Evolutionary conservation across 192 early-diverging fungal genomes (phyloP).

Genomic region (Gaertneriomyces semiglobifer): DNA sequence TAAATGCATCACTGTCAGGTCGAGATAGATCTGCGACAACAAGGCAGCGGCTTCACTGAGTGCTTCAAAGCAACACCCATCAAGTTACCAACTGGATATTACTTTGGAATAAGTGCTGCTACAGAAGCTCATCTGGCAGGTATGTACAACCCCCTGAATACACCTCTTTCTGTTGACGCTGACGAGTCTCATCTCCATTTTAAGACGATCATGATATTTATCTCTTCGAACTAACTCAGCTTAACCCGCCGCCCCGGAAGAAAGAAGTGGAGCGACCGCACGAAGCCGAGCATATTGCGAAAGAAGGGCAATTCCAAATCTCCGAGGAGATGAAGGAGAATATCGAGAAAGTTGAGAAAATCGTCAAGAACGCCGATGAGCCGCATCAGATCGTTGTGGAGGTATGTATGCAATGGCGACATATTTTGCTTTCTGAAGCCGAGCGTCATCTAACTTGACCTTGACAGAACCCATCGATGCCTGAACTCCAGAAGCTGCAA

Average conservation of each 20-base stretch:
- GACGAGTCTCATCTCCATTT: neutral
- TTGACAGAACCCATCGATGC: too few relatives aligned
- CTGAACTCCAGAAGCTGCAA: constrained; percentile 31
- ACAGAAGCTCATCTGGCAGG: constrained; percentile 30
- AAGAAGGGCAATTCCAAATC: constrained; percentile 36
- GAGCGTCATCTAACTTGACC: too few relatives aligned
- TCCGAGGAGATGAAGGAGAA: constrained; percentile 21
- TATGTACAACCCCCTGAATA: neutral
- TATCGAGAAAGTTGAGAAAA: constrained; percentile 34
- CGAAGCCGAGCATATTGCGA: constrained; percentile 37
- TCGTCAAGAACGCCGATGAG: constrained; percentile 27
- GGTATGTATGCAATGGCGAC: too few relatives aligned
- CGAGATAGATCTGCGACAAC: constrained; percentile 53
- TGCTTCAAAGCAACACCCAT: constrained; percentile 57
- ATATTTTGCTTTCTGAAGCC: too few relatives aligned
- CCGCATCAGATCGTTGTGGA: neutral
- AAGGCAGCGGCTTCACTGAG: constrained; percentile 47
- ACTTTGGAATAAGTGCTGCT: constrained; percentile 64
- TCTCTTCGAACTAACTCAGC: constrained; percentile 64
- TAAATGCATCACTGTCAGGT: constrained; percentile 11
- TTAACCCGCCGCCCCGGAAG: constrained; percentile 51
- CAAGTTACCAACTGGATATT: constrained; percentile 64
- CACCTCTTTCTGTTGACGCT: neutral
- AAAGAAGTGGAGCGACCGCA: constrained; percentile 22
- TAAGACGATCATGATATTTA: constrained; percentile 76